Percentiles rank a stretch among this genome's conserved stretches.
Conservation (phyloP, 768 basidiomycete species). For the Rhodotorula kratochvilovae region DNA sequence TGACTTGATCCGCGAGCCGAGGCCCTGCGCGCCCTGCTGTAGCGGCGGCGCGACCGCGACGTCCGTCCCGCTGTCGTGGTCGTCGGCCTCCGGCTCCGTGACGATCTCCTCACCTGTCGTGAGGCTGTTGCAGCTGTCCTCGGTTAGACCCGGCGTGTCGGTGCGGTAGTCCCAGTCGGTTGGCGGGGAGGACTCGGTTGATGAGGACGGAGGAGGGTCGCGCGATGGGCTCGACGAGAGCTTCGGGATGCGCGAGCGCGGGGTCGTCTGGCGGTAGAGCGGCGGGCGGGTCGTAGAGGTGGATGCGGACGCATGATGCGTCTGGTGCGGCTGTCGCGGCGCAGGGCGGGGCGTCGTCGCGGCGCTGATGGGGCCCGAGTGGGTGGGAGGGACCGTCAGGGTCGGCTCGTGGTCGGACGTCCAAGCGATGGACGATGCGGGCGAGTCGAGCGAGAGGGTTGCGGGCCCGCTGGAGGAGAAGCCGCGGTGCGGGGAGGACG, state of each 20-base stretch:
- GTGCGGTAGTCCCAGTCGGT: constrained; percentile 13
- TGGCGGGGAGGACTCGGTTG: background rate
- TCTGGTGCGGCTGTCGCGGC: background rate
- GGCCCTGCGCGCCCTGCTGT: background rate
- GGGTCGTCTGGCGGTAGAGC: background rate
- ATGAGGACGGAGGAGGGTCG: background rate
- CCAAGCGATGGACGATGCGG: background rate
- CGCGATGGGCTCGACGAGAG: background rate
- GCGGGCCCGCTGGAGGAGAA: background rate
- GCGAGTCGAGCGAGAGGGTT: background rate
- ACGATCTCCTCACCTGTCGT: constrained; percentile 2
- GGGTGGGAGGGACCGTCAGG: background rate
- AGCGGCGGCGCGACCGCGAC: background rate
- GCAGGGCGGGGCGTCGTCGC: background rate
- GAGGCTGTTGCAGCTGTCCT: constrained; percentile 21
- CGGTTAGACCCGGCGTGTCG: constrained; percentile 13
- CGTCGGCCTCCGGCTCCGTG: constrained; percentile 16
- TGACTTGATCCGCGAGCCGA: background rate
- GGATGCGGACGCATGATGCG: background rate
- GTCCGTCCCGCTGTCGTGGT: background rate
- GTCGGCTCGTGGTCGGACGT: background rate
- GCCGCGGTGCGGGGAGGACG: too few species aligned
- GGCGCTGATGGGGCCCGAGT: too few species aligned
- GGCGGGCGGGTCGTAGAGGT: background rate
- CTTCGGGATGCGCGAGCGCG: background rate